Evolutionary conservation across 164 flowering plant species (phyloP).

Genomic region (Magnolia changhungtana): DNA sequence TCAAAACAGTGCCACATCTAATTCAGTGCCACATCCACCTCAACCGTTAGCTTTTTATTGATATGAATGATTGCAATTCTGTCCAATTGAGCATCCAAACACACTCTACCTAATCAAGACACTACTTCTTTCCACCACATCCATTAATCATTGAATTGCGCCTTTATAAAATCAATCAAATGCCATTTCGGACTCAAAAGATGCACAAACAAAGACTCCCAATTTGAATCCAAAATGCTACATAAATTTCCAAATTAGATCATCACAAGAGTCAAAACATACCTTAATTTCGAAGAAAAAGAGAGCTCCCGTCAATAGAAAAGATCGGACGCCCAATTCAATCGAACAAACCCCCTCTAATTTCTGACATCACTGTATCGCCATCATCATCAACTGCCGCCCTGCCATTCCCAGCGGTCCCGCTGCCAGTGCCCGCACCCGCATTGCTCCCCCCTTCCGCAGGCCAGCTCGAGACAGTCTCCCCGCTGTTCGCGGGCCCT

Average conservation of each 20-base stretch:
- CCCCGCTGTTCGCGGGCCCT: constrained; percentile 43
- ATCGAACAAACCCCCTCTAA: constrained; percentile 16
- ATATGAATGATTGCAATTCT: too few relatives aligned
- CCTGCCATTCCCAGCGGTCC: constrained; percentile 6
- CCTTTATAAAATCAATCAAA: neutral
- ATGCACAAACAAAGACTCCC: neutral
- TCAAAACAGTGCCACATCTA: too few relatives aligned
- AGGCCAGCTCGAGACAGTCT: constrained; percentile 48
- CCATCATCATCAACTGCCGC: constrained; percentile 24
- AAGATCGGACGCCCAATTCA: neutral
- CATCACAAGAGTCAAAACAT: neutral
- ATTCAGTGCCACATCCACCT: too few relatives aligned
- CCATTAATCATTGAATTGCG: too few relatives aligned
- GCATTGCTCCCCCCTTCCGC: constrained; percentile 23
- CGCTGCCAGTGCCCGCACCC: constrained; percentile 16
- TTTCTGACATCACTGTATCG: constrained; percentile 34
- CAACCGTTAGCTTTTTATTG: too few relatives aligned
- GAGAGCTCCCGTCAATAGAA: neutral
- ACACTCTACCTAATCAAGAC: too few relatives aligned
- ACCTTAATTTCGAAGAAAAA: constrained; percentile 3
- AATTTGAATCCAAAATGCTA: neutral
- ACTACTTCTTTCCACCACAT: too few relatives aligned
- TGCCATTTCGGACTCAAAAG: neutral
- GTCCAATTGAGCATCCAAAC: too few relatives aligned
- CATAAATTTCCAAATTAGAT: too few relatives aligned